These are phyloP conservation scores for Leccinum glutinopallens DNA, from an alignment of 1,284 basidiomycete species.

Conservation along the genomic window DNA sequence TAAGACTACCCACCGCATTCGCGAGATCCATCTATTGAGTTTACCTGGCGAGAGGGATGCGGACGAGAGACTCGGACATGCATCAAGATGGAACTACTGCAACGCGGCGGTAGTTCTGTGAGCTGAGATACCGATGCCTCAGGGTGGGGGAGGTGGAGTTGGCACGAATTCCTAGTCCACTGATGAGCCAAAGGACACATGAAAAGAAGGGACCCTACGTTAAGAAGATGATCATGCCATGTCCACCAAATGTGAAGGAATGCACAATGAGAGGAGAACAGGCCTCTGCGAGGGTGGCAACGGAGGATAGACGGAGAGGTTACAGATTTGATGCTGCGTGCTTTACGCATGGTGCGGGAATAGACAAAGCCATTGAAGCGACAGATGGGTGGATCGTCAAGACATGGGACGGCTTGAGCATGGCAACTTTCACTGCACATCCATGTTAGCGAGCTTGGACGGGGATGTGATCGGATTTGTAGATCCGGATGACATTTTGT, in stretches of 20 bases:
- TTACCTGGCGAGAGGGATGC: too few relatives aligned
- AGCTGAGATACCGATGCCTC: too few relatives aligned
- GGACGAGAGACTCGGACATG: too few relatives aligned
- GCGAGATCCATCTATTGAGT: too few relatives aligned
- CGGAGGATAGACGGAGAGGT: constrained; percentile 23
- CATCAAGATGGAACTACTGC: too few relatives aligned
- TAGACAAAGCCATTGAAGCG: constrained; percentile 31
- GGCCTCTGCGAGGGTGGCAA: not conserved
- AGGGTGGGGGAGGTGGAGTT: too few relatives aligned
- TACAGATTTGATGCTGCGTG: constrained; percentile 70
- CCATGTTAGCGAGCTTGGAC: constrained; percentile 77
- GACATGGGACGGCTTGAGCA: constrained; percentile 82
- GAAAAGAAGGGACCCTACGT: not conserved
- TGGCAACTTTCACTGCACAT: constrained; percentile 82
- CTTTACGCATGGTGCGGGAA: constrained; percentile 54
- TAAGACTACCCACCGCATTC: too few relatives aligned
- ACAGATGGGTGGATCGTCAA: constrained; percentile 50
- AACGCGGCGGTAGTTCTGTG: too few relatives aligned
- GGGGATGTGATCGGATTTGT: constrained; percentile 76
- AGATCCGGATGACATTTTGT: constrained; percentile 56
- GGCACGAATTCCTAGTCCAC: too few relatives aligned
- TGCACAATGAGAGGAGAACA: not conserved
- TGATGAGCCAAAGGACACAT: not conserved
- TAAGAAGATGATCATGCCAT: not conserved
- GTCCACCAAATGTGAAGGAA: not conserved